Evolutionary conservation across 495 filamentous ascomycete species (phyloP).

Genomic region (Aspergillus carlsbadensis): DNA sequence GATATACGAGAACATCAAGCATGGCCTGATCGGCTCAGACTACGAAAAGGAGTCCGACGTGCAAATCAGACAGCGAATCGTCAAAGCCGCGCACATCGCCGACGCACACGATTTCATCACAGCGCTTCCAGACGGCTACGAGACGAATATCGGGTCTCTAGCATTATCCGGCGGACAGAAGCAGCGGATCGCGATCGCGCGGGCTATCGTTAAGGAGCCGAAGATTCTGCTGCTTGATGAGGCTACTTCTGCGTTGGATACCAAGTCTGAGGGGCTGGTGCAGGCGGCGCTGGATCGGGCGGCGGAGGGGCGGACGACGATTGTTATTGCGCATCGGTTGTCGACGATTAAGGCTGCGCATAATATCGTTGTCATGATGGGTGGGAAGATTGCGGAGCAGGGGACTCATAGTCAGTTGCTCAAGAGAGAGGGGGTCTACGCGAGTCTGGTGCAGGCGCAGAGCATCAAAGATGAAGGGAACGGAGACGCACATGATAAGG

Average conservation of each 20-base stretch:
- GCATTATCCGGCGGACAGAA: conserved; percentile 92
- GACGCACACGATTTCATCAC: conserved; percentile 92
- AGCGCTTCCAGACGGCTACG: conserved; percentile 77
- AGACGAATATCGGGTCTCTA: conserved; percentile 91
- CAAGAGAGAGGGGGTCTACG: conserved; percentile 60
- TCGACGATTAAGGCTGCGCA: conserved; percentile 91
- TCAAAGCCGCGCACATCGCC: conserved; percentile 80
- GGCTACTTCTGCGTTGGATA: conserved; percentile 92
- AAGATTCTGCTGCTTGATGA: conserved; percentile 94
- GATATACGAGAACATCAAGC: conserved; percentile 83
- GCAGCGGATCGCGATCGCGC: conserved; percentile 85
- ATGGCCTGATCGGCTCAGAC: conserved; percentile 82
- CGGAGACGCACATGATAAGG: background rate
- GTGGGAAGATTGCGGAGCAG: conserved; percentile 85
- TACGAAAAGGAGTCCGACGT: conserved; percentile 64
- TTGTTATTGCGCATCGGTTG: conserved; percentile 91
- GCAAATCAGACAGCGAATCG: conserved; percentile 62
- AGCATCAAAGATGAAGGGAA: conserved; percentile 43
- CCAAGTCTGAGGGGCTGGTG: conserved; percentile 89
- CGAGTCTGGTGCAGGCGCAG: conserved; percentile 76
- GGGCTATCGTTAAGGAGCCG: conserved; percentile 88
- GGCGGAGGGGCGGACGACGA: conserved; percentile 83
- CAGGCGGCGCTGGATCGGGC: conserved; percentile 89
- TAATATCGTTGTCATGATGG: conserved; percentile 91
- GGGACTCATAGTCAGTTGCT: conserved; percentile 76